A percentile compares a stretch with the other conserved stretches of the same genome.
These are phyloP conservation scores for Coffea eugenioides DNA, from an alignment of 257 asterid species.

Conservation along the genomic window DNA sequence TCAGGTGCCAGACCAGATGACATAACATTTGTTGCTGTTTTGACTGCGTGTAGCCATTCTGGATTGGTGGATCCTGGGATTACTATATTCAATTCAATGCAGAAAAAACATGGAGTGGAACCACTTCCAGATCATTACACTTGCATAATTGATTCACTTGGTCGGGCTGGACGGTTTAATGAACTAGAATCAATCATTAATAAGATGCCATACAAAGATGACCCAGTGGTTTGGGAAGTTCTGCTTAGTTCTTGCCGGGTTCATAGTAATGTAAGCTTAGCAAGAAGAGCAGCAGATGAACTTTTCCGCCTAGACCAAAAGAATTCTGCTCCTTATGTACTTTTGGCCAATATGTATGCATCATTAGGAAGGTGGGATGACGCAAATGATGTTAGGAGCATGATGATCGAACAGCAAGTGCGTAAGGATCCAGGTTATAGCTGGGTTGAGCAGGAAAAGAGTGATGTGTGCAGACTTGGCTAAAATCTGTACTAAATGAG, in stretches of 20 bases:
- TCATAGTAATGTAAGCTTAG: slow-evolving; percentile 48
- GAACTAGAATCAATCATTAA: slow-evolving; percentile 58
- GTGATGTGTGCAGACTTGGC: not conserved
- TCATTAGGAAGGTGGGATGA: slow-evolving; percentile 76
- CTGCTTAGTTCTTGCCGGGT: slow-evolving; percentile 66
- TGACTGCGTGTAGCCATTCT: slow-evolving; percentile 74
- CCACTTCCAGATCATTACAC: slow-evolving; percentile 64
- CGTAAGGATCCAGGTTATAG: slow-evolving; percentile 65
- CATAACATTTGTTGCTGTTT: slow-evolving; percentile 56
- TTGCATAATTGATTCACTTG: slow-evolving; percentile 63
- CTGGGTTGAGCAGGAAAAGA: slow-evolving; percentile 41
- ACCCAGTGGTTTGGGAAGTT: slow-evolving; percentile 61
- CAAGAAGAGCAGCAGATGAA: slow-evolving; percentile 66
- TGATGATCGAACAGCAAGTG: slow-evolving; percentile 42
- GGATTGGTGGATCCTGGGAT: slow-evolving; percentile 61
- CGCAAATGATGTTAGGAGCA: slow-evolving; percentile 41
- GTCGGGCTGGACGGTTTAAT: slow-evolving; percentile 62
- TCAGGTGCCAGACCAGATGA: slow-evolving; percentile 41
- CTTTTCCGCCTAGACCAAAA: slow-evolving; percentile 47
- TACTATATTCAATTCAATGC: slow-evolving; percentile 49
- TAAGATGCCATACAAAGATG: slow-evolving; percentile 54
- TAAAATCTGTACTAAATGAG: not conserved
- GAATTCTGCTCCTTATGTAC: slow-evolving; percentile 50
- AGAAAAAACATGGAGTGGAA: slow-evolving; percentile 40
- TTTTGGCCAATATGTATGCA: slow-evolving; percentile 63